phyloP scores from a whole-genome alignment of 2,329 filamentous ascomycete species.

The Scedosporium boydii region DNA sequence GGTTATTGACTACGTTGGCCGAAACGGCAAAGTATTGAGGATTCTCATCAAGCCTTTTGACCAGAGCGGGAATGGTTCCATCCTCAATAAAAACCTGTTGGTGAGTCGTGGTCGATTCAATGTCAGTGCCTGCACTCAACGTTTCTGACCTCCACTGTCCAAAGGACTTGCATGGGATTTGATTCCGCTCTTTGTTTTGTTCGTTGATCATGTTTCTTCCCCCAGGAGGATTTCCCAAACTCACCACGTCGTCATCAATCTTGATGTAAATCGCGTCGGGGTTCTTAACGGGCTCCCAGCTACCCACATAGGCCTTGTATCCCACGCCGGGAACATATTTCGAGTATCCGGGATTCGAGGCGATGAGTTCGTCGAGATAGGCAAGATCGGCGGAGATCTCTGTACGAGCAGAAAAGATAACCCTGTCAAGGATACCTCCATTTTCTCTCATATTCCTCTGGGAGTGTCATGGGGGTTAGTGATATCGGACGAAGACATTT shows the following conservation, averaged over 20 bases:
- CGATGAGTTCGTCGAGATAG: slow-evolving; percentile 28
- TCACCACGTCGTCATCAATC: slow-evolving; percentile 28
- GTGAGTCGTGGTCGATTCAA: neutral
- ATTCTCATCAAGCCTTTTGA: slow-evolving; percentile 40
- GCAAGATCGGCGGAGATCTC: slow-evolving; percentile 26
- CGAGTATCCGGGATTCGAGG: slow-evolving; percentile 26
- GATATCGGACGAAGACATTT: neutral
- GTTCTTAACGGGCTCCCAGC: slow-evolving; percentile 3
- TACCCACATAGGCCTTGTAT: slow-evolving; percentile 1
- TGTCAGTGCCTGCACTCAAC: neutral
- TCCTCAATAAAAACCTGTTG: slow-evolving; percentile 26
- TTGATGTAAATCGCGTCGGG: slow-evolving; percentile 29
- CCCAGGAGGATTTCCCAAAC: slow-evolving; percentile 8
- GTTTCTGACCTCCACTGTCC: too few relatives aligned
- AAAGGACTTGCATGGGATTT: too few relatives aligned
- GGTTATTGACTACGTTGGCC: slow-evolving; percentile 48
- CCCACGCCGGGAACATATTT: slow-evolving; percentile 21
- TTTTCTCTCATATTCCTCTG: slow-evolving; percentile 33
- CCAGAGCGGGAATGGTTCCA: slow-evolving; percentile 37
- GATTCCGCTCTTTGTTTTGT: too few relatives aligned
- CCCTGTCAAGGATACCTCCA: slow-evolving; percentile 32
- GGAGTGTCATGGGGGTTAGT: neutral
- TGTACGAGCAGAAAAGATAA: slow-evolving; percentile 34
- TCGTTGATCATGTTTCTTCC: neutral
- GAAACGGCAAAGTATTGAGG: slow-evolving; percentile 41